These are phyloP conservation scores for Aspergillus costaricaensis DNA, from an alignment of 2,329 filamentous ascomycete genomes.

Conservation along the genomic window DNA sequence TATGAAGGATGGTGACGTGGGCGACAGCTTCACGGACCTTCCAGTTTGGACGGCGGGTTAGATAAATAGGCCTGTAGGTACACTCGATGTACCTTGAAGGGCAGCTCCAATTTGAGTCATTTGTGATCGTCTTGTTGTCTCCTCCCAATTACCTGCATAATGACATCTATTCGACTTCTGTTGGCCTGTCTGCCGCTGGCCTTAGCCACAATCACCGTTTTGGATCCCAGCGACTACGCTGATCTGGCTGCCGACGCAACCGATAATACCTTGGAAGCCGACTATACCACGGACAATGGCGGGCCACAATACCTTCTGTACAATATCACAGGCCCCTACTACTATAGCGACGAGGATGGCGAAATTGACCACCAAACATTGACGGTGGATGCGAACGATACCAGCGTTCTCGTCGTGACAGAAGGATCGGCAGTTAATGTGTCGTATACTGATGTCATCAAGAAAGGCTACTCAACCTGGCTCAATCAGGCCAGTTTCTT, in stretches of 20 bases:
- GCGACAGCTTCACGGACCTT: not conserved
- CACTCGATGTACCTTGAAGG: not conserved
- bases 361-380: conserved; percentile 15
- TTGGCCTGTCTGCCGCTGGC: not conserved
- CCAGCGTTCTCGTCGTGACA: conserved; percentile 19
- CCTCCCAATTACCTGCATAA: not conserved
- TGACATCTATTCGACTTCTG: not conserved
- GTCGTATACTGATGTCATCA: conserved; percentile 29
- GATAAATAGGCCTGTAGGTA: not conserved
- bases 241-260: conserved; percentile 1
- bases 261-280: conserved; percentile 1
- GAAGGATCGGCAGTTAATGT: conserved; percentile 19
- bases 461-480: conserved; percentile 33
- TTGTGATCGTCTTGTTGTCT: not conserved
- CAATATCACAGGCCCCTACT: conserved; percentile 7
- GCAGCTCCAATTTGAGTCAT: not conserved
- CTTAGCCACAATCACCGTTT: not conserved
- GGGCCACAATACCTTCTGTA: not conserved
- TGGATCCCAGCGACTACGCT: conserved; percentile 10
- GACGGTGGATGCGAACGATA: conserved; percentile 21
- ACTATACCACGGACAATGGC: conserved; percentile 6
- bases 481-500: conserved; percentile 34
- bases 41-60: no score
- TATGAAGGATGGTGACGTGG: not conserved
- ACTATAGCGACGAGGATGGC: conserved; percentile 7